Evolutionary conservation across 768 basidiomycete genomes (phyloP).

Genomic region (Crucibulum laeve): DNA sequence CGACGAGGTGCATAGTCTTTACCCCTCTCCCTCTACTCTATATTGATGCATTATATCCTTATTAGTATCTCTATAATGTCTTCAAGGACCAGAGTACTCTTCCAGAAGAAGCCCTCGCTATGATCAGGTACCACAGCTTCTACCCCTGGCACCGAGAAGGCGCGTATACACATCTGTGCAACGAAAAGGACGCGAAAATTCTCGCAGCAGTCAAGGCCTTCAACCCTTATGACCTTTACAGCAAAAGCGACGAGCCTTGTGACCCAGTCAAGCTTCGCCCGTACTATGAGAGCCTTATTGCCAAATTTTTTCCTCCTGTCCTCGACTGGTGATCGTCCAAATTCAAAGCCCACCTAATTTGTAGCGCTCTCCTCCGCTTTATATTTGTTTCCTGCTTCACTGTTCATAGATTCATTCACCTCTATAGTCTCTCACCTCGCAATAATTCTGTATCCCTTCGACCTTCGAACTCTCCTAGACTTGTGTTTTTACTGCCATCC

Average conservation of each 20-base stretch:
- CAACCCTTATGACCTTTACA: slow-evolving; percentile 94
- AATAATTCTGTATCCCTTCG: not conserved
- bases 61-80: slow-evolving; percentile 79
- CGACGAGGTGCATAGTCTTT: slow-evolving; percentile 59
- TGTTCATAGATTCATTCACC: not conserved
- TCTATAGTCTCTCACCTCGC: not conserved
- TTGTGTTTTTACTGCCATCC: not conserved
- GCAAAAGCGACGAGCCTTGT: slow-evolving; percentile 75
- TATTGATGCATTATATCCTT: slow-evolving; percentile 3
- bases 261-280: slow-evolving; percentile 61
- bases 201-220: slow-evolving; percentile 79
- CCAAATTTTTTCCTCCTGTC: slow-evolving; percentile 79
- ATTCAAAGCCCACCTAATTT: not conserved
- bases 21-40: slow-evolving; percentile 5
- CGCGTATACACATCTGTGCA: slow-evolving; percentile 78
- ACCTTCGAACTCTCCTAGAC: not conserved
- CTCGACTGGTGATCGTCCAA: slow-evolving; percentile 64
- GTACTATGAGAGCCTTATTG: slow-evolving; percentile 81
- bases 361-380: not conserved
- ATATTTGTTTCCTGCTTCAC: not conserved
- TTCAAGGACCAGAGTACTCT: slow-evolving; percentile 79
- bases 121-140: slow-evolving; percentile 95
- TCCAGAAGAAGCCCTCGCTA: slow-evolving; percentile 77
- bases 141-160: slow-evolving; percentile 93
- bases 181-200: slow-evolving; percentile 59